phyloP scores from a whole-genome alignment of 352 stramenopile genomes.

The Thalassiosira hispida region DNA sequence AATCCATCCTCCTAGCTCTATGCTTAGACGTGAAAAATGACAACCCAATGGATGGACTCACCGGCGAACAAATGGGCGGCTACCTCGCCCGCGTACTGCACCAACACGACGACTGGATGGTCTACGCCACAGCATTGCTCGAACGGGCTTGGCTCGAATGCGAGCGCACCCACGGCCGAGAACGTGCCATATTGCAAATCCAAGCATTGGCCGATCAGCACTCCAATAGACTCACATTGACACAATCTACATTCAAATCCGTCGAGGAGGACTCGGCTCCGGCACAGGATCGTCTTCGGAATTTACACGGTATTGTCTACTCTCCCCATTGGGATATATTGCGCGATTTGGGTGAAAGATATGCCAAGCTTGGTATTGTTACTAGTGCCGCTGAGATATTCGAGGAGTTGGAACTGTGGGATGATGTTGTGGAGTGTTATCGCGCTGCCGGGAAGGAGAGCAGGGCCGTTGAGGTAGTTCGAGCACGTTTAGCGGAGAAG shows the following conservation, averaged over 20 bases:
- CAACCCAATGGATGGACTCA: constrained; percentile 94
- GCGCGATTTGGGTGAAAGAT: constrained; percentile 91
- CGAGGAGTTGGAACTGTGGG: constrained; percentile 94
- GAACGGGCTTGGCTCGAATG: constrained; percentile 94
- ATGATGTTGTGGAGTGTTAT: constrained; percentile 96
- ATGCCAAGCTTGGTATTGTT: constrained; percentile 90
- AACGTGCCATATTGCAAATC: constrained; percentile 95
- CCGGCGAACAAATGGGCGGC: constrained; percentile 93
- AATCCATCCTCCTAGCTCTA: constrained; percentile 92
- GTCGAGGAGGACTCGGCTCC: constrained; percentile 91
- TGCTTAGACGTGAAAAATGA: constrained; percentile 97
- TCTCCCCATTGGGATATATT: constrained; percentile 93
- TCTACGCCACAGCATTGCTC: constrained; percentile 93
- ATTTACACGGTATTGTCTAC: constrained; percentile 92
- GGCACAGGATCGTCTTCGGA: constrained; percentile 89
- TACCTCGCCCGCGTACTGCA: constrained; percentile 93
- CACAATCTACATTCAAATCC: constrained; percentile 80
- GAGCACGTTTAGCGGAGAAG: constrained; percentile 86
- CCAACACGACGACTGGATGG: constrained; percentile 95
- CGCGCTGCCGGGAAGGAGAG: constrained; percentile 90
- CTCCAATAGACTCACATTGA: constrained; percentile 92
- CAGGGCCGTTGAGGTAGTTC: constrained; percentile 90
- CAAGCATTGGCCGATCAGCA: constrained; percentile 96
- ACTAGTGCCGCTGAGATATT: constrained; percentile 92
- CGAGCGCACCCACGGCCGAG: constrained; percentile 90